Evolutionary conservation across 805 yeast genomes (phyloP).

Genomic region (Priceomyces haplophilus): DNA sequence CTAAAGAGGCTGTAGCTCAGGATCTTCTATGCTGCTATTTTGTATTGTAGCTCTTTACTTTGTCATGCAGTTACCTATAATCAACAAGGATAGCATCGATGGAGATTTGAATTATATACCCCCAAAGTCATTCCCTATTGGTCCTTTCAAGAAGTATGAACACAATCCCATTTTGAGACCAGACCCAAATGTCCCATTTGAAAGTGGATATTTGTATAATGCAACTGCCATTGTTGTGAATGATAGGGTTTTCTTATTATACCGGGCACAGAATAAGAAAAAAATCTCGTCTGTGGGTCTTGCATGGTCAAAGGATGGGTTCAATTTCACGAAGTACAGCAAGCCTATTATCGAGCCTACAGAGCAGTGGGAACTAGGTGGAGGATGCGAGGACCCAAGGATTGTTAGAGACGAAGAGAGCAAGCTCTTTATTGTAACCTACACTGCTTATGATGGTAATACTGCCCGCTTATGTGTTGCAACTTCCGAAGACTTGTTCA

Average conservation of each 20-base stretch:
- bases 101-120: slow-evolving; percentile 32
- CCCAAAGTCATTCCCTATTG: slow-evolving; percentile 38
- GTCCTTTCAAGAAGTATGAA: slow-evolving; percentile 36
- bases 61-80: slow-evolving; percentile 26
- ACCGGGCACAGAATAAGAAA: slow-evolving; percentile 37
- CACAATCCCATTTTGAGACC: slow-evolving; percentile 39
- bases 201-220: slow-evolving; percentile 38
- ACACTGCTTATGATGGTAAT: slow-evolving; percentile 36
- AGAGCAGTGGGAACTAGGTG: slow-evolving; percentile 38
- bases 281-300: slow-evolving; percentile 35
- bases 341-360: slow-evolving; percentile 35
- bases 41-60: neutral
- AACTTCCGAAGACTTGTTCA: slow-evolving; percentile 30
- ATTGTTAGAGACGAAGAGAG: slow-evolving; percentile 36
- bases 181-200: slow-evolving; percentile 35
- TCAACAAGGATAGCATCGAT: slow-evolving; percentile 22
- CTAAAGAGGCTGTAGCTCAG: neutral
- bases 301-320: slow-evolving; percentile 42
- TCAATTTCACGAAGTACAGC: slow-evolving; percentile 26
- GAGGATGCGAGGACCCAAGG: slow-evolving; percentile 45
- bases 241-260: slow-evolving; percentile 33
- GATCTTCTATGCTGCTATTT: neutral
- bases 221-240: slow-evolving; percentile 43
- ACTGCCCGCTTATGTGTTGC: slow-evolving; percentile 41
- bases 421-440: slow-evolving; percentile 36